Base-by-base conservation (phyloP, 495 filamentous ascomycete genomes). In the Hapsidospora chrysogenum region DNA sequence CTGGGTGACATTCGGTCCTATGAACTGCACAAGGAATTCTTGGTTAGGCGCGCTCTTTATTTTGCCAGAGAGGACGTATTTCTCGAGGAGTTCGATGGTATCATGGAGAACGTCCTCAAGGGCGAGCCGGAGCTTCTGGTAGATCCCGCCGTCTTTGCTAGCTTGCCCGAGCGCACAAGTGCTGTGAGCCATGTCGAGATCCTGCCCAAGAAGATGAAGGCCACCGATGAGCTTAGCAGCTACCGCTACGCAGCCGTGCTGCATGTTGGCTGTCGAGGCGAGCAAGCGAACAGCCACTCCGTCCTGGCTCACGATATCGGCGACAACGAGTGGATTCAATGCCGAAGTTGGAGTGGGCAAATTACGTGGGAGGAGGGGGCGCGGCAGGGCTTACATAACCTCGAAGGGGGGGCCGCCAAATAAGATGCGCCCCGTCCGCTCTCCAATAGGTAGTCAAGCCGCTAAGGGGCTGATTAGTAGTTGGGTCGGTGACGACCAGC, bases 401-500 rank as follows among this genome's bases (percentile, higher is more conserved):
- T n/a, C n/a, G n/a, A n/a, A n/a, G n/a, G n/a, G n/a, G n/a, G n/a
- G n/a, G n/a, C n/a, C n/a, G n/a, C n/a, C n/a, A n/a, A n/a, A n/a
- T n/a, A n/a, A n/a, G n/a, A n/a, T n/a, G n/a, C n/a, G n/a, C n/a
- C n/a, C n/a, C n/a, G n/a, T n/a, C n/a, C n/a, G n/a, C n/a, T n/a
- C n/a, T n/a, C n/a, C n/a, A n/a, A n/a, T n/a, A n/a, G n/a, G n/a
- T n/a, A n/a, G n/a, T n/a, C n/a, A n/a, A n/a, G n/a, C n/a, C n/a
- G n/a, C n/a, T n/a, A n/a, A n/a, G n/a, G n/a, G n/a, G n/a, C n/a
- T n/a, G n/a, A n/a, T n/a, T 46, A 62, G 60, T 60, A 63, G 51
- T 56, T 54, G 54, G 55, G 57, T 60, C 48, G 55, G 47, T 54
- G 42, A 53, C 51, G 38, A 52, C 42, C 40, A 48, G 45, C 31